phyloP scores from a whole-genome alignment of 2,329 filamentous ascomycete species.

The Colletotrichum chlorophyti region DNA sequence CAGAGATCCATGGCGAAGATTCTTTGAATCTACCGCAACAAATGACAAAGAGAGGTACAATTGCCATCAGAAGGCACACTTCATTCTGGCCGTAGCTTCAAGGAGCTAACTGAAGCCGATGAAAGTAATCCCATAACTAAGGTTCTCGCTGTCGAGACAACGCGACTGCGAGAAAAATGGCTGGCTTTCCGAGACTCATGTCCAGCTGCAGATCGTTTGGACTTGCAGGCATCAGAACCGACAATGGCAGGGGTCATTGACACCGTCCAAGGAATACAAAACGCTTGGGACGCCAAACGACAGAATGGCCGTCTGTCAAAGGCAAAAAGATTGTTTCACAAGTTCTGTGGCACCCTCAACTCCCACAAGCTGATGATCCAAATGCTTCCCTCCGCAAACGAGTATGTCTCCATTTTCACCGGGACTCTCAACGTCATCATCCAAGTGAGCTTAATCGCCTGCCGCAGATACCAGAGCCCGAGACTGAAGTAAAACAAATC shows the following conservation, averaged over 20 bases:
- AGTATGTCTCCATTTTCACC: slow-evolving; percentile 39
- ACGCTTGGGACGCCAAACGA: background rate
- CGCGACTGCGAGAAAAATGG: slow-evolving; percentile 26
- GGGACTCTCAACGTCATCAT: slow-evolving; percentile 36
- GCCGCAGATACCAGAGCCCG: no score
- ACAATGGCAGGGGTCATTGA: slow-evolving; percentile 24
- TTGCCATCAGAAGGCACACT: background rate
- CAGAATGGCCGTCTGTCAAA: slow-evolving; percentile 15
- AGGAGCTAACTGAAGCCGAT: no score
- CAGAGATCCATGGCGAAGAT: slow-evolving; percentile 20
- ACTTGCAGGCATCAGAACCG: slow-evolving; percentile 12
- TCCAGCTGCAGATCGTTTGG: slow-evolving; percentile 14
- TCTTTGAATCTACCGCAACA: slow-evolving; percentile 18
- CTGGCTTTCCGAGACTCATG: slow-evolving; percentile 16
- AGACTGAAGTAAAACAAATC: background rate
- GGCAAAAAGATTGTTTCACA: slow-evolving; percentile 32
- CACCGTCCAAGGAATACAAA: slow-evolving; percentile 9
- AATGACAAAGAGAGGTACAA: background rate
- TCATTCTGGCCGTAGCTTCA: no score
- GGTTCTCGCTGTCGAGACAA: slow-evolving; percentile 18
- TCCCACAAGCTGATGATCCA: slow-evolving; percentile 34
- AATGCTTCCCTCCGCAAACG: slow-evolving; percentile 36
- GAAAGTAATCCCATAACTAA: slow-evolving; percentile 9
- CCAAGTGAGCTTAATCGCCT: slow-evolving; percentile 25
- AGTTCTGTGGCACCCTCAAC: slow-evolving; percentile 33